These are phyloP conservation scores for Peniophora sp. DNA, from an alignment of 1,284 basidiomycete genomes.

Conservation along the genomic window DNA sequence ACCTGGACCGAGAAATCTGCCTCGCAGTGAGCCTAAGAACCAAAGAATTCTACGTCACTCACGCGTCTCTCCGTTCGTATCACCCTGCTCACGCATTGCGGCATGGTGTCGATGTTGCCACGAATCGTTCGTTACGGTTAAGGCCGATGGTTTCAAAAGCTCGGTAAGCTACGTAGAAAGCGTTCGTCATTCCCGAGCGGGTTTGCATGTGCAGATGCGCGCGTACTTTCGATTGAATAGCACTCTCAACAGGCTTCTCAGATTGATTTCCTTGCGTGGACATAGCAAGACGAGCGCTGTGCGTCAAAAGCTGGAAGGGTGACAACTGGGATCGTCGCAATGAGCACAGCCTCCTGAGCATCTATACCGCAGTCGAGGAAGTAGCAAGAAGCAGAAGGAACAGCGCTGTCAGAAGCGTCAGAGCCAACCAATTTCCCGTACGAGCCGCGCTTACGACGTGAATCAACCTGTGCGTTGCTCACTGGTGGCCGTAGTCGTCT, in stretches of 20 bases:
- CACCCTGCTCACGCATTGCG: slow-evolving; percentile 61
- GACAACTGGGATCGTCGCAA: slow-evolving; percentile 1
- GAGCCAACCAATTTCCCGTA: no score
- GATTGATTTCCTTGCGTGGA: not conserved
- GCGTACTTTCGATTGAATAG: slow-evolving; percentile 21
- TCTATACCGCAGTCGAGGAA: no score
- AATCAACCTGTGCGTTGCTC: no score
- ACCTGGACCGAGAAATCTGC: slow-evolving; percentile 70
- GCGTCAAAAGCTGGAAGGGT: not conserved
- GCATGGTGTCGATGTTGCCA: slow-evolving; percentile 72
- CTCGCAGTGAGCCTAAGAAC: slow-evolving; percentile 10
- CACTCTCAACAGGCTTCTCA: slow-evolving; percentile 19
- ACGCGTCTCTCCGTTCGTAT: slow-evolving; percentile 65
- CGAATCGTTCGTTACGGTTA: slow-evolving; percentile 67
- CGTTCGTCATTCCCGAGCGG: no score
- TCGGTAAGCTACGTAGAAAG: slow-evolving; percentile 38
- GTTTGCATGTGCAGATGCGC: no score
- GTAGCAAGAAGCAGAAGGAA: no score
- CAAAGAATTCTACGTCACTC: slow-evolving; percentile 25
- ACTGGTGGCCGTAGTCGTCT: no score
- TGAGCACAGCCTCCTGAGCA: not conserved
- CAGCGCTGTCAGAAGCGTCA: no score
- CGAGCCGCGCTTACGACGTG: no score
- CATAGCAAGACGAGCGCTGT: slow-evolving; percentile 4
- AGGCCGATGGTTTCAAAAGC: slow-evolving; percentile 46